Percentiles rank a stretch among this genome's conserved stretches.
These are phyloP conservation scores for Starmerella lactis-condensi DNA, from an alignment of 805 yeast species.

Conservation along the genomic window DNA sequence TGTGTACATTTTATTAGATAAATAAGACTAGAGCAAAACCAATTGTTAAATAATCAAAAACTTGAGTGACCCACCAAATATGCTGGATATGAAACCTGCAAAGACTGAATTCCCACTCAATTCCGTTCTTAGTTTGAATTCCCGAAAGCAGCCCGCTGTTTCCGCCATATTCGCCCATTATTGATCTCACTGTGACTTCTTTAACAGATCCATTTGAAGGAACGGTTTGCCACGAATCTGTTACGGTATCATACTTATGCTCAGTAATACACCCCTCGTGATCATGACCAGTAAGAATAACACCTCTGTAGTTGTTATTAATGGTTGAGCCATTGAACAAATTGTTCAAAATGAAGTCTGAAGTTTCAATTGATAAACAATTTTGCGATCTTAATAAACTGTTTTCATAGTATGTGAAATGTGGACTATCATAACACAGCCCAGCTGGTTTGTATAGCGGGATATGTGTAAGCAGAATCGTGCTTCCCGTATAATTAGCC, in stretches of 20 bases:
- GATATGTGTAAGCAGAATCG: constrained; percentile 70
- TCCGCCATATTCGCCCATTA: constrained; percentile 95
- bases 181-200: constrained; percentile 73
- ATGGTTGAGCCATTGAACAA: constrained; percentile 37
- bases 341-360: constrained; percentile 51
- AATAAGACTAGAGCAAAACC: too few species aligned
- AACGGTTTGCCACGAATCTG: constrained; percentile 14
- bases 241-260: constrained; percentile 23
- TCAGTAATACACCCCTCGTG: constrained; percentile 78
- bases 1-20: too few species aligned
- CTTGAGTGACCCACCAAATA: constrained; percentile 84
- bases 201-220: constrained; percentile 9
- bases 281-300: constrained; percentile 85
- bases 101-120: constrained; percentile 52
- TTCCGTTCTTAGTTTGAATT: constrained; percentile 27
- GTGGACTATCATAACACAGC: constrained; percentile 74
- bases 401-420: constrained; percentile 36
- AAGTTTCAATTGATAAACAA: constrained; percentile 49
- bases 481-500: constrained; percentile 50
- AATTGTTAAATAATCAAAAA: constrained; percentile 25
- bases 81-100: constrained; percentile 81
- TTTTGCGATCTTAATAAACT: constrained; percentile 69
- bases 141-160: constrained; percentile 75
- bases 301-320: constrained; percentile 42
- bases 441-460: constrained; percentile 75